Evolutionary conservation across 805 yeast species (phyloP).

Genomic region (Vanderwaltozyma tropicalis): DNA sequence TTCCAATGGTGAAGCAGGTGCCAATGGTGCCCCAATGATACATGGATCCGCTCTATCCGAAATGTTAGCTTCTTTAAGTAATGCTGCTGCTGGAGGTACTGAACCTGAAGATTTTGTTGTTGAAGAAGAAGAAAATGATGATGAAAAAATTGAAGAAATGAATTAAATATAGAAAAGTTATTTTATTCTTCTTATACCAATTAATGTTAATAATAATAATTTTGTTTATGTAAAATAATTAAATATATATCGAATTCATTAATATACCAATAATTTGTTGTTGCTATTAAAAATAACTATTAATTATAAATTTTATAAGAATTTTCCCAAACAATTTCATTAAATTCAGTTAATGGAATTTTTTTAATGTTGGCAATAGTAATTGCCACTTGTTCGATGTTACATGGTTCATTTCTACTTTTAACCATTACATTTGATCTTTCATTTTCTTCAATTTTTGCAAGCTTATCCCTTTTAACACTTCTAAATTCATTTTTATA

Average conservation of each 20-base stretch:
- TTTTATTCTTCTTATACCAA: not conserved
- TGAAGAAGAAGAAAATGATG: slow-evolving; percentile 18
- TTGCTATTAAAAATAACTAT: slow-evolving; percentile 4
- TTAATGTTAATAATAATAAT: no score
- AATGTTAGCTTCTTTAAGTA: slow-evolving; percentile 42
- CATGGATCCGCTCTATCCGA: slow-evolving; percentile 55
- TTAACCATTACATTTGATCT: slow-evolving; percentile 42
- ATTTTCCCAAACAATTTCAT: slow-evolving; percentile 43
- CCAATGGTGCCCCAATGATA: slow-evolving; percentile 32
- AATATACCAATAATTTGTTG: no score
- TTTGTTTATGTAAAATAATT: no score
- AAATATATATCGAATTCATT: no score
- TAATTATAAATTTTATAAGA: slow-evolving; percentile 34
- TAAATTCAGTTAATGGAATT: slow-evolving; percentile 34
- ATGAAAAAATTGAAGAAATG: slow-evolving; percentile 4
- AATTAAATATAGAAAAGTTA: slow-evolving; percentile 6
- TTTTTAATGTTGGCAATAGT: slow-evolving; percentile 45
- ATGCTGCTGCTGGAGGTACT: slow-evolving; percentile 24
- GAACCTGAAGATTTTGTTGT: slow-evolving; percentile 10
- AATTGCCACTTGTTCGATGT: slow-evolving; percentile 69
- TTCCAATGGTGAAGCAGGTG: slow-evolving; percentile 29
- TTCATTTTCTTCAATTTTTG: slow-evolving; percentile 16
- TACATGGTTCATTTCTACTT: slow-evolving; percentile 88
- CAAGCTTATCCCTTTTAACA: slow-evolving; percentile 28
- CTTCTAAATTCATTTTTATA: slow-evolving; percentile 16